A percentile compares a stretch with the other conserved stretches of the same genome.
Conservation (phyloP, 306 rosid genomes). For the Acacia melanoxylon region DNA sequence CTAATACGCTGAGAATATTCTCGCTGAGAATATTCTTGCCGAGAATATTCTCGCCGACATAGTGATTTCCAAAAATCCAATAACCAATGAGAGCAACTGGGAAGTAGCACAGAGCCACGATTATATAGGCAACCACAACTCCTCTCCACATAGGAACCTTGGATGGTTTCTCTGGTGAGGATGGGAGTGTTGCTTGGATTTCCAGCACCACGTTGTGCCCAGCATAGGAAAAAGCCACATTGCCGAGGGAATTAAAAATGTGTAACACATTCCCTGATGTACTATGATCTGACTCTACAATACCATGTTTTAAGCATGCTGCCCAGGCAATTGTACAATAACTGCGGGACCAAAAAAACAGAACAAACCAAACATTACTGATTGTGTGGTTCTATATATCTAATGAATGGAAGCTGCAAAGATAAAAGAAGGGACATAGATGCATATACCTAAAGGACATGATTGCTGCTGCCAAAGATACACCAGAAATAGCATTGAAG, state of each 20-base stretch:
- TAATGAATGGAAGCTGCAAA: background rate
- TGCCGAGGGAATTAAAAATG: slow-evolving; percentile 71
- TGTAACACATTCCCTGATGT: slow-evolving; percentile 55
- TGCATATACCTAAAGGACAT: slow-evolving; percentile 71
- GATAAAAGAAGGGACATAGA: background rate
- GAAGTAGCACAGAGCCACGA: slow-evolving; percentile 87
- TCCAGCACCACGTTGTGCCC: slow-evolving; percentile 96
- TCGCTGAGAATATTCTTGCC: background rate
- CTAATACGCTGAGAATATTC: slow-evolving; percentile 62
- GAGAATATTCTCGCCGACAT: slow-evolving; percentile 48
- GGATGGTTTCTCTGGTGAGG: slow-evolving; percentile 84
- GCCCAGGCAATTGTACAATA: slow-evolving; percentile 91
- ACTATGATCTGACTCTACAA: slow-evolving; percentile 38
- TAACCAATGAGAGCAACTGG: slow-evolving; percentile 86
- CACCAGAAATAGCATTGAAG: slow-evolving; percentile 68
- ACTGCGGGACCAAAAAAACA: slow-evolving; percentile 36
- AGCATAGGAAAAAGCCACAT: slow-evolving; percentile 90
- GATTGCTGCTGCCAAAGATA: slow-evolving; percentile 76
- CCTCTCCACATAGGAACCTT: slow-evolving; percentile 96
- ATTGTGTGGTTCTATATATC: background rate
- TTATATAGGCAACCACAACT: slow-evolving; percentile 71
- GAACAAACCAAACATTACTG: background rate
- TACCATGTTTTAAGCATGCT: slow-evolving; percentile 59
- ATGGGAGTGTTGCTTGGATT: slow-evolving; percentile 96
- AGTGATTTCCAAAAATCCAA: slow-evolving; percentile 63